Base-by-base conservation (phyloP, 108 stramenopile genomes). In the Cyclotella cryptica region DNA sequence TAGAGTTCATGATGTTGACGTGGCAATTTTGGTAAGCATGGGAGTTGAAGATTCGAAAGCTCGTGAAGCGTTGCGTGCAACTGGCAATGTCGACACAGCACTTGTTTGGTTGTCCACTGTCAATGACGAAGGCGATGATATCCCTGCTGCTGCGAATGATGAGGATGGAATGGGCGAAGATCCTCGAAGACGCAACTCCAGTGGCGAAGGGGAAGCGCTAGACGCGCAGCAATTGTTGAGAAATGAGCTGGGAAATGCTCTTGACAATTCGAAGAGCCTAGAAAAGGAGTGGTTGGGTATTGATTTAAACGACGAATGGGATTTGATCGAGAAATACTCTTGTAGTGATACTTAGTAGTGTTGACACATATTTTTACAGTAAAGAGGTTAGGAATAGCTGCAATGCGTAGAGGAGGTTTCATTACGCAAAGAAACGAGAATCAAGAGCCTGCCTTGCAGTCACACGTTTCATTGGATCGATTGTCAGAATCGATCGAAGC, bases 381-480 rank as follows among this genome's bases (percentile, higher is more conserved):
- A n/a, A n/a, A n/a, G 9, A 49, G 18, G n/a, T 49, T 1, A 49
- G 47, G n/a, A 58, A 24, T 58, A 72, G 21, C 71, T 19, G 26
- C 26, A 47, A 17, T 71, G 44, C 55, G 19, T 27, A 58, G 22
- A 3, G 6, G 19, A 7, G 3, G 49, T 17, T 58, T 9, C 26
- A 6, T 21, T 13, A 58, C 4, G 24, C 55, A 5, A 74, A 80
- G 67, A 55, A 87, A 73, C 55, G 69, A 52, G 52, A 51, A 63
- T 64, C 29, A 40, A 84, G 77, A 35, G 86, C 75, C 39, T 89
- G 84, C 41, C 75, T 75, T 4, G 94, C 94, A n/a, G 89, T 88
- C 19, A 80, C 77, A 61, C 94, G 74, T 18, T 84, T 75, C 42
- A 84, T 67, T 0, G 94, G 92, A 81, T 95, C 90, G 49, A 91